A percentile compares a stretch with the other conserved stretches of the same genome.
phyloP scores from a whole-genome alignment of 208 protist genomes.

The Crithidia bombi region DNA sequence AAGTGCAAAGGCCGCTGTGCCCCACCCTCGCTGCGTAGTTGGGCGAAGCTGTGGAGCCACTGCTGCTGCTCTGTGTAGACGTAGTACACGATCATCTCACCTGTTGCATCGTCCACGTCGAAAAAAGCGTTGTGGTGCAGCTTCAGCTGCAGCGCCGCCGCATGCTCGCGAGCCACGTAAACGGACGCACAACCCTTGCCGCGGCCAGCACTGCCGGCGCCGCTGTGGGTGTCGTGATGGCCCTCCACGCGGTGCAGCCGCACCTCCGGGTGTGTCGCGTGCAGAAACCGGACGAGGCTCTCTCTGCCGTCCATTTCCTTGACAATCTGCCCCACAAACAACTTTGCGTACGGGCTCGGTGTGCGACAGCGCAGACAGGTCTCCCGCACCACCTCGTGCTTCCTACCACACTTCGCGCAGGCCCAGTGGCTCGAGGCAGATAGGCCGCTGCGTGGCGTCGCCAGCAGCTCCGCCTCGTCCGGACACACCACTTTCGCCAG shows the following conservation, averaged over 20 bases:
- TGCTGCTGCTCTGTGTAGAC: slow-evolving; percentile 61
- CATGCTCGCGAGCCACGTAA: slow-evolving; percentile 56
- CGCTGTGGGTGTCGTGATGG: slow-evolving; percentile 33
- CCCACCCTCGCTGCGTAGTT: slow-evolving; percentile 7
- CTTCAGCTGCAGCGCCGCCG: slow-evolving; percentile 37
- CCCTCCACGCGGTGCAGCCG: slow-evolving; percentile 58
- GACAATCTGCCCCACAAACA: slow-evolving; percentile 64
- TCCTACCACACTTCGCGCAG: slow-evolving; percentile 51
- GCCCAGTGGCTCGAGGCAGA: slow-evolving; percentile 58
- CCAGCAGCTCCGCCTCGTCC: slow-evolving; percentile 44
- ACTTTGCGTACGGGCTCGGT: slow-evolving; percentile 47
- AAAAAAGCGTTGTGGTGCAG: slow-evolving; percentile 76
- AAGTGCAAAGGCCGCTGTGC: slow-evolving; percentile 23
- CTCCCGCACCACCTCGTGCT: slow-evolving; percentile 65
- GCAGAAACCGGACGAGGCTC: slow-evolving; percentile 55
- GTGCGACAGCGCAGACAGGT: slow-evolving; percentile 58
- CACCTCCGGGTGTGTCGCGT: slow-evolving; percentile 58
- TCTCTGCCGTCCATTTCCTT: slow-evolving; percentile 53
- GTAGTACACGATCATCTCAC: slow-evolving; percentile 53
- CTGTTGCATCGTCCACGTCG: slow-evolving; percentile 42
- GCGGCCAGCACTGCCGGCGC: slow-evolving; percentile 17
- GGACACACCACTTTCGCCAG: slow-evolving; percentile 31
- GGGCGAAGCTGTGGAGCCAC: slow-evolving; percentile 53
- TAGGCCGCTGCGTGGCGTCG: slow-evolving; percentile 39
- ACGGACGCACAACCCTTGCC: slow-evolving; percentile 64